Evolutionary conservation across 352 stramenopile genomes (phyloP).

Genomic region (Phytophthora syringae): DNA sequence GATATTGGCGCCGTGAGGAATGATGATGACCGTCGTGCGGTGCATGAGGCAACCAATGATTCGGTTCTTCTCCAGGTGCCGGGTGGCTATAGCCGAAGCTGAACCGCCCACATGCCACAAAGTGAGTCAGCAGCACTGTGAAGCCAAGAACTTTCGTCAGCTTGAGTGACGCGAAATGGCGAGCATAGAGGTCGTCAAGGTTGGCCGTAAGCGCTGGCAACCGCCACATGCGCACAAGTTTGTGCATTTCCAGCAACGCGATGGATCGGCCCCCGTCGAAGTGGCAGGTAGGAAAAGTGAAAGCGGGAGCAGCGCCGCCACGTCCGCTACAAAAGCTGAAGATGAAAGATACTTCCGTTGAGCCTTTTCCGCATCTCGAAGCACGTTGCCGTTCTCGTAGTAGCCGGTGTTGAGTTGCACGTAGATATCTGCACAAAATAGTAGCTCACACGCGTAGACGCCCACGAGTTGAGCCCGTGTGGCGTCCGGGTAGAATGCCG

Average conservation of each 20-base stretch:
- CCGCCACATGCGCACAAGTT: constrained; percentile 57
- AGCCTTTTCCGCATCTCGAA: constrained; percentile 63
- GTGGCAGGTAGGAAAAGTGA: constrained; percentile 41
- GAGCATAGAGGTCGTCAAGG: constrained; percentile 71
- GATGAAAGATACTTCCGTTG: constrained; percentile 71
- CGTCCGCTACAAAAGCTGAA: constrained; percentile 53
- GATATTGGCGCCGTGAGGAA: constrained; percentile 37
- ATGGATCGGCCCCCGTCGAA: constrained; percentile 17
- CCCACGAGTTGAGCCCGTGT: constrained; percentile 34
- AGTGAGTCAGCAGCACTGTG: constrained; percentile 57
- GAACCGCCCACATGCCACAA: constrained; percentile 61
- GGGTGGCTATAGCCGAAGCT: constrained; percentile 51
- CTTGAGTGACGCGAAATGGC: constrained; percentile 66
- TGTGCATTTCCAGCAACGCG: constrained; percentile 58
- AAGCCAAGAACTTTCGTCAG: constrained; percentile 59
- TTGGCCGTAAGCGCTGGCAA: constrained; percentile 59
- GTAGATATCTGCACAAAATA: constrained; percentile 72
- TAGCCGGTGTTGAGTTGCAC: constrained; percentile 79
- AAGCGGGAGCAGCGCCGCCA: constrained; percentile 54
- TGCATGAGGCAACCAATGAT: constrained; percentile 57
- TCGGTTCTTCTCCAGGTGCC: constrained; percentile 23
- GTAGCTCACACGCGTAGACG: constrained; percentile 61
- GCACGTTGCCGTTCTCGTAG: constrained; percentile 73
- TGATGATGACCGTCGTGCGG: constrained; percentile 23
- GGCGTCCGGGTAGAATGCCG: constrained; percentile 36